These are phyloP conservation scores for Groenewaldozyma sp. DNA, from an alignment of 1,139 yeast genomes.

Conservation along the genomic window DNA sequence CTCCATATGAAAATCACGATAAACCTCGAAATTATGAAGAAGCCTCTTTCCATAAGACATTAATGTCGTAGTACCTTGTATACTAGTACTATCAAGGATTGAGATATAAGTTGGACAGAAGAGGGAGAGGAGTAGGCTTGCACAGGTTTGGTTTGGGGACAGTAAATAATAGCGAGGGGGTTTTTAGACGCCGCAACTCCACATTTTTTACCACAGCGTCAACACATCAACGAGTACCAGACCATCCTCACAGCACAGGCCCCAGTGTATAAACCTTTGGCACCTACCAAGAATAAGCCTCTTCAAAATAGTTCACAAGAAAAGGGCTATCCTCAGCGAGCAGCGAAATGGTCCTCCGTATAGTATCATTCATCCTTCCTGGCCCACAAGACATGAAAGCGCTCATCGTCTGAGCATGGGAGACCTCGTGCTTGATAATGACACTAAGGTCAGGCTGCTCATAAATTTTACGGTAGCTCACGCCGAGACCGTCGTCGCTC, in stretches of 20 bases:
- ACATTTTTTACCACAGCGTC: too few species aligned
- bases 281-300: slow-evolving; percentile 30
- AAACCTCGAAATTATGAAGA: neutral
- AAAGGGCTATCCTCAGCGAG: slow-evolving; percentile 9
- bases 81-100: neutral
- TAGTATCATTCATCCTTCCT: slow-evolving; percentile 18
- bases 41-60: neutral
- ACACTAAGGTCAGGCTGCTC: slow-evolving; percentile 5
- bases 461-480: neutral
- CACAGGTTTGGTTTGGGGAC: too few species aligned
- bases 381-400: slow-evolving; percentile 20
- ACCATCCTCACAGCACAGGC: neutral
- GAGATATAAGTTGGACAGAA: neutral
- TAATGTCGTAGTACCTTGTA: neutral
- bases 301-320: slow-evolving; percentile 32
- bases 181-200: too few species aligned
- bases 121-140: neutral
- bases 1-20: neutral
- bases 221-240: neutral
- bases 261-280: too few species aligned
- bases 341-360: slow-evolving; percentile 35
- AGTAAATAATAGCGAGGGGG: too few species aligned
- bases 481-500: neutral
- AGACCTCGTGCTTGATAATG: slow-evolving; percentile 8
- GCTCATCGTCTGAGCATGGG: slow-evolving; percentile 7